Conservation (phyloP, 768 basidiomycete species). For the Mycena pura region DNA sequence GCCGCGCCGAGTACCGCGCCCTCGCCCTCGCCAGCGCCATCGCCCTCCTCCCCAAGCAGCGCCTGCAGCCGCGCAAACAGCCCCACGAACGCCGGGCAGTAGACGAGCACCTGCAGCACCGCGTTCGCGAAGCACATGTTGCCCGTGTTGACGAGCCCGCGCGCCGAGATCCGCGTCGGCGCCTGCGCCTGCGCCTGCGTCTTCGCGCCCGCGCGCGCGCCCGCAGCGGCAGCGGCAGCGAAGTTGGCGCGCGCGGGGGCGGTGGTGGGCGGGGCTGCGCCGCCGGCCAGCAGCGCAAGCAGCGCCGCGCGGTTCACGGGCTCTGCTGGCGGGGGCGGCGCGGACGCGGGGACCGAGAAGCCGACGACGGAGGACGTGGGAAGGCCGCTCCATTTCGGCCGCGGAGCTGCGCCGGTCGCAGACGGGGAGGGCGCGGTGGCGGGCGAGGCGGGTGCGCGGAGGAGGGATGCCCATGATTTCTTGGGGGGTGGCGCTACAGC, state of each 20-base stretch:
- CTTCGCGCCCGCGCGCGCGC: neutral
- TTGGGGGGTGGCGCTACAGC: constrained; percentile 45
- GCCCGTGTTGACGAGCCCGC: constrained; percentile 91
- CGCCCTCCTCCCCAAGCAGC: constrained; percentile 34
- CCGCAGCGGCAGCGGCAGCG: constrained; percentile 10
- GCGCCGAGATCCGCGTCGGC: constrained; percentile 47
- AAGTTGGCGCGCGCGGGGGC: constrained; percentile 25
- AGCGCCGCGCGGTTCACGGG: constrained; percentile 55
- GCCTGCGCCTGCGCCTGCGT: constrained; percentile 16
- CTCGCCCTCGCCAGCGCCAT: constrained; percentile 34
- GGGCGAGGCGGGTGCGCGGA: constrained; percentile 52
- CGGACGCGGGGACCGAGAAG: constrained; percentile 67
- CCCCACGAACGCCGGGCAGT: constrained; percentile 85
- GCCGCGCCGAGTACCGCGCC: constrained; percentile 34
- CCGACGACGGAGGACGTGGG: constrained; percentile 78
- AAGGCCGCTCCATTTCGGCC: constrained; percentile 51
- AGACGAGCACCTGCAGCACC: constrained; percentile 88
- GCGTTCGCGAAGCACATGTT: constrained; percentile 99
- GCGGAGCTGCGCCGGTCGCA: neutral
- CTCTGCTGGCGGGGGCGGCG: constrained; percentile 33
- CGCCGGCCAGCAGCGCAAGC: constrained; percentile 57
- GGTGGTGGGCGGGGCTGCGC: constrained; percentile 27
- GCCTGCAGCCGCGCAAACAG: constrained; percentile 58
- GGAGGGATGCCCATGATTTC: constrained; percentile 81
- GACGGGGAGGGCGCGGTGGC: constrained; percentile 40